Percentiles rank a stretch among this genome's conserved stretches.
phyloP scores from a whole-genome alignment of 805 yeast genomes.

The Metschnikowia bowlesiae region DNA sequence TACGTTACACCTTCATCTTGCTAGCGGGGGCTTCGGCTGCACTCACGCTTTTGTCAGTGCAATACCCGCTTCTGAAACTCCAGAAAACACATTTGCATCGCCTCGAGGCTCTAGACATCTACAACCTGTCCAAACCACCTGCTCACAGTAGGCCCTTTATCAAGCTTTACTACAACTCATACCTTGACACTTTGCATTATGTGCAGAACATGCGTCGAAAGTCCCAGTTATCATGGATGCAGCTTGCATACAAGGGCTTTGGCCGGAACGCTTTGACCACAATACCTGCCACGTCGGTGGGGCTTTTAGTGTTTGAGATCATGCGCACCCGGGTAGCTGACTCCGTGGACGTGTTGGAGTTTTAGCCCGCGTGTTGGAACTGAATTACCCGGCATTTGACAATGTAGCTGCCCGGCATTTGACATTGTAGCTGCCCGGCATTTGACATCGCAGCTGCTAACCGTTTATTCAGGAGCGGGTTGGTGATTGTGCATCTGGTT shows the following conservation, averaged over 20 bases:
- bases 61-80: slow-evolving; percentile 75
- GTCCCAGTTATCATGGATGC: slow-evolving; percentile 54
- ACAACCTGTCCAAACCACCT: slow-evolving; percentile 29
- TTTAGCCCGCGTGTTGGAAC: not conserved
- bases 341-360: slow-evolving; percentile 21
- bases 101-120: slow-evolving; percentile 73
- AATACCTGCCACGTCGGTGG: slow-evolving; percentile 86
- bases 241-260: slow-evolving; percentile 78
- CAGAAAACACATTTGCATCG: slow-evolving; percentile 78
- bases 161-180: slow-evolving; percentile 66
- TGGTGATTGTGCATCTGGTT: no score
- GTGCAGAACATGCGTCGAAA: slow-evolving; percentile 54
- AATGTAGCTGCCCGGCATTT: no score
- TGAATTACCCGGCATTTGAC: no score
- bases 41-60: slow-evolving; percentile 65
- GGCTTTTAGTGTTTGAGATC: slow-evolving; percentile 78
- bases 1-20: slow-evolving; percentile 66
- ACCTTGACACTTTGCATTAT: slow-evolving; percentile 57
- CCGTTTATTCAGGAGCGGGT: no score
- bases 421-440: no score
- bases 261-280: slow-evolving; percentile 64
- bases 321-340: slow-evolving; percentile 50
- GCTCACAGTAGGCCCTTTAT: slow-evolving; percentile 32
- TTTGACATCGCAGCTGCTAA: no score
- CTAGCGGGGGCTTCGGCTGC: slow-evolving; percentile 90